Evolutionary conservation across 23 red algal species (phyloP), one percentile per base, ranked within the genome.

Genomic region (Pyropia yezoensis): DNA sequence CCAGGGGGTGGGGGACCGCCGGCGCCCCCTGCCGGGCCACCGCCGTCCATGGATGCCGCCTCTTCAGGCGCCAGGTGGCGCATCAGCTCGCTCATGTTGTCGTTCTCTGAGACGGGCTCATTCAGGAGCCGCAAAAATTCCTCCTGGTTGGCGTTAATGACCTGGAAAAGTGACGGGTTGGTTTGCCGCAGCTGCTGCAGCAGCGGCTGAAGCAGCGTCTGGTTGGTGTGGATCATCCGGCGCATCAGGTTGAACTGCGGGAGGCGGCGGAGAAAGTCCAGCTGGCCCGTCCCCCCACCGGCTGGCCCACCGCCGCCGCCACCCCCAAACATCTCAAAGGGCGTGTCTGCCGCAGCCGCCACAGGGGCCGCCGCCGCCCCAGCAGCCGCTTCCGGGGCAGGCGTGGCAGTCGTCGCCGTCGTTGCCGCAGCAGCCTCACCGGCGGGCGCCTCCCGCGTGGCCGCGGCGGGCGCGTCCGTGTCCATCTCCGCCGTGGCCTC

Each of bases 71-170:
- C 33, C 52, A 83, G 51, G 45, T 83, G 87, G 30, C 62, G 77
- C 77, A 91, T 77, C 27, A 57, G 59, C 2, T 76, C 87, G 51
- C 81, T 71, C 27, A 50, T 71, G 26, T 52, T 63, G 21, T 91
- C 87, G 14, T 63, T 72, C 54, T 75, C 82, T 24, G 63, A 60
- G 12, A 89, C 45, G 20, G 91, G 91, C 67, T 96, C 91, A 67
- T 96, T 96, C 47, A 96, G 68, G 3, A 96, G 61, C 50, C 71
- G 51, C 20, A 87, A 70, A 79, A 96, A 96, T 30, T 96, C 91
- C 50, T 27, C 71, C 49, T 89, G 91, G 54, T 96, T 96, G 0
- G 65, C 69, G 52, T 89, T 71, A 69, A 96, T 96, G 16, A 89
- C 55, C 3, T 86, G 70, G 50, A 96, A 29, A 23, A 96, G 32